A percentile compares a stretch with the other conserved stretches of the same genome.
Conservation (phyloP, 139 green algal genomes). For the Diplosphaera chodatii region DNA sequence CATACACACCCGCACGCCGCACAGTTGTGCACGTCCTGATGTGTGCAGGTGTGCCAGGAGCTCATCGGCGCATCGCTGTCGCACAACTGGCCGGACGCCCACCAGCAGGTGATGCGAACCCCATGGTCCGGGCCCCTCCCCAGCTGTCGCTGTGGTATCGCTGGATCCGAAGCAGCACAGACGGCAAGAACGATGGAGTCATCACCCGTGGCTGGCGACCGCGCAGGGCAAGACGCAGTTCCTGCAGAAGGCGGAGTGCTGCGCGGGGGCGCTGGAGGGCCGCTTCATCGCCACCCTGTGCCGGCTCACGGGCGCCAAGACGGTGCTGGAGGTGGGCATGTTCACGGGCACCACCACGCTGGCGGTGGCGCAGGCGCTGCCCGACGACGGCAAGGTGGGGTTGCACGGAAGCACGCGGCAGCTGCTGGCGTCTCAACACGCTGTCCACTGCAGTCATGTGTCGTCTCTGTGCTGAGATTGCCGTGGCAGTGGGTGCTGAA, state of each 20-base stretch:
- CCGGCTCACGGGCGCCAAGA: constrained; percentile 27
- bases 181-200: too few relatives aligned
- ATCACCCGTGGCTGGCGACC: too few relatives aligned
- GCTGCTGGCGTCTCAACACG: too few relatives aligned
- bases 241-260: constrained; percentile 38
- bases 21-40: too few relatives aligned
- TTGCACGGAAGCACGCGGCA: too few relatives aligned
- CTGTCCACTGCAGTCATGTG: too few relatives aligned
- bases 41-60: constrained; percentile 19
- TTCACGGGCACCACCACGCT: constrained; percentile 42
- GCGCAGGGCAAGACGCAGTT: constrained; percentile 36
- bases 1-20: too few relatives aligned
- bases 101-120: constrained; percentile 15
- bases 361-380: constrained; percentile 31
- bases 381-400: constrained; percentile 32
- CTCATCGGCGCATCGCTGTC: constrained; percentile 19
- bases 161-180: too few relatives aligned
- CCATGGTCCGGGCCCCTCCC: too few relatives aligned
- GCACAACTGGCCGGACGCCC: constrained; percentile 32
- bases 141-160: too few relatives aligned
- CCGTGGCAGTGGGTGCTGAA: neutral
- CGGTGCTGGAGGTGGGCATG: constrained; percentile 46
- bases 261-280: constrained; percentile 30
- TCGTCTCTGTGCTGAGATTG: too few relatives aligned
- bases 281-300: constrained; percentile 26